Percentiles rank a stretch among this genome's conserved stretches.
These are phyloP conservation scores for Strobilomyces dryophilus DNA, from an alignment of 768 basidiomycete genomes.

Conservation along the genomic window DNA sequence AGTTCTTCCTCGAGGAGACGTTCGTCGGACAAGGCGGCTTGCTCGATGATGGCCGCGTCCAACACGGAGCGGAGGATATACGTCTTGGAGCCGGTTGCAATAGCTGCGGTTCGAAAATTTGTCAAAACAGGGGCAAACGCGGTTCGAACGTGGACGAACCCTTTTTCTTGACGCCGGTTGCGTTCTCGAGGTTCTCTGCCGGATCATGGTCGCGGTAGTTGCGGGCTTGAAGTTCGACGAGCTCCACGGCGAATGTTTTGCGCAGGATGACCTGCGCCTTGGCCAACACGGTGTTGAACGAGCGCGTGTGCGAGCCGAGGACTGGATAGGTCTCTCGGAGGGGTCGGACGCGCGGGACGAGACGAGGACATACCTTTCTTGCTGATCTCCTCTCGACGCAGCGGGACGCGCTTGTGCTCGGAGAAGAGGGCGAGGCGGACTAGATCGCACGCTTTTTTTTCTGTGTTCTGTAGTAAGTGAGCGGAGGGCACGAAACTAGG, in stretches of 20 bases:
- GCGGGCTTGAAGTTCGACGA: conserved; percentile 70
- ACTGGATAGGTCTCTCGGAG: conserved; percentile 29
- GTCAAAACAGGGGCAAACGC: not conserved
- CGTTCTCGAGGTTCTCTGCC: conserved; percentile 44
- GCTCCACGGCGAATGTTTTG: conserved; percentile 76
- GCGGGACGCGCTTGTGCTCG: conserved; percentile 62
- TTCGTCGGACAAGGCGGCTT: conserved; percentile 49
- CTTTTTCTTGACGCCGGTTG: conserved; percentile 64
- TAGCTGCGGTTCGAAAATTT: conserved; percentile 25
- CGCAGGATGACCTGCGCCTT: conserved; percentile 62
- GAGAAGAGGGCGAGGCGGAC: conserved; percentile 79
- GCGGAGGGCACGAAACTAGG: not conserved
- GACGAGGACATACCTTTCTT: conserved; percentile 61
- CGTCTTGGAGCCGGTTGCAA: conserved; percentile 62
- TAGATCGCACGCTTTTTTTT: conserved; percentile 65
- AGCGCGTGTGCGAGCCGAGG: conserved; percentile 43
- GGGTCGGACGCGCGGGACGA: not conserved
- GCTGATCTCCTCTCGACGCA: conserved; percentile 80
- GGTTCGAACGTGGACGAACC: conserved; percentile 32
- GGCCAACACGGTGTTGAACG: conserved; percentile 62
- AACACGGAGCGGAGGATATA: conserved; percentile 82
- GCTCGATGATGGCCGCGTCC: conserved; percentile 55
- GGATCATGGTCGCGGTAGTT: conserved; percentile 38
- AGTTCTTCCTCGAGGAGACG: conserved; percentile 45
- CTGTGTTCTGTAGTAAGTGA: conserved; percentile 46